Evolutionary conservation across 139 green algal genomes (phyloP).

Genomic region (Chlorella sorokiniana): DNA sequence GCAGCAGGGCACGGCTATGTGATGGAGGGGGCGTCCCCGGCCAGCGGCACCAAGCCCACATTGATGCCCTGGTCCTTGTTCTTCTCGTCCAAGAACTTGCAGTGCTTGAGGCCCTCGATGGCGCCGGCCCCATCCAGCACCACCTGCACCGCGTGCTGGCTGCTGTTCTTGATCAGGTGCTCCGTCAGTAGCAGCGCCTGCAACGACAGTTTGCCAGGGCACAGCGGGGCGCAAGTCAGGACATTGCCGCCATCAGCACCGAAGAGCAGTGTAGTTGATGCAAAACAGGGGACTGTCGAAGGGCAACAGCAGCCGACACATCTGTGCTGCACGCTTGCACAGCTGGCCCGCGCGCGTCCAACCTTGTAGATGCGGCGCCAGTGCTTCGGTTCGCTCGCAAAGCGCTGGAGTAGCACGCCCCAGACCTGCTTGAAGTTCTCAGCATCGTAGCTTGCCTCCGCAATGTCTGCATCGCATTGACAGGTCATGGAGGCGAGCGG

Average conservation of each 20-base stretch:
- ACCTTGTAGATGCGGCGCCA: conserved; percentile 32
- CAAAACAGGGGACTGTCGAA: no score
- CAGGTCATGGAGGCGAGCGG: not conserved
- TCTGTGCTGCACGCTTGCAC: not conserved
- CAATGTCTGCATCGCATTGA: not conserved
- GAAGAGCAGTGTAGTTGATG: no score
- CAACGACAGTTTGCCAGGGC: not conserved
- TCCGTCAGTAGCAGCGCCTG: conserved; percentile 32
- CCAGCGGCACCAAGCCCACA: not conserved
- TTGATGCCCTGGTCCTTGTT: conserved; percentile 38
- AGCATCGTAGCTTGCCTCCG: conserved; percentile 27
- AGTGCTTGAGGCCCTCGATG: conserved; percentile 23
- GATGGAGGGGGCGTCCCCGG: no score
- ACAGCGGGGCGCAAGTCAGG: not conserved
- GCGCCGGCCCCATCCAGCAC: not conserved
- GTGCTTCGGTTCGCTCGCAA: conserved; percentile 4
- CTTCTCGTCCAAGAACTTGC: conserved; percentile 25
- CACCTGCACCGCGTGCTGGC: conserved; percentile 31
- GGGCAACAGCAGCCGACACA: not conserved
- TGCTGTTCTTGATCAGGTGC: conserved; percentile 33
- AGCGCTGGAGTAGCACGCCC: conserved; percentile 15
- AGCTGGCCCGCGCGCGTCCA: not conserved
- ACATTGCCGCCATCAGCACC: no score
- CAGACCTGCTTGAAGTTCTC: conserved; percentile 35
- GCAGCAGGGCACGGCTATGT: no score